Base-by-base conservation (phyloP, 1,284 basidiomycete species). In the Crucibulum parvulum region DNA sequence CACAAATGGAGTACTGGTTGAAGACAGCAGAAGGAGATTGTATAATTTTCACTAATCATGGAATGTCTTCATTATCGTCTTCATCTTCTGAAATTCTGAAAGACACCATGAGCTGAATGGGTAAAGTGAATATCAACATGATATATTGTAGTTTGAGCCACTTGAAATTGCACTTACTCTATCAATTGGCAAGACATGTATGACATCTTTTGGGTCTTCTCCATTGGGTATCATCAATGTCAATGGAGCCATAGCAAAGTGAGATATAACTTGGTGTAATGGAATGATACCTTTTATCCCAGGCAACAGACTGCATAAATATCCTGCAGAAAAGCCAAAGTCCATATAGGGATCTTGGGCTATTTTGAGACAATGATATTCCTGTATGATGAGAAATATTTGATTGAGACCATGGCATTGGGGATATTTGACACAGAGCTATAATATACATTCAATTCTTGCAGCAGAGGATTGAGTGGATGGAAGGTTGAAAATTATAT, bases 241-340 rank as follows among this genome's bases (percentile, higher is more conserved):
- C 6, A 16, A 56, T n/a, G 48, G 55, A 24, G 55, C 48, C 13
- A 36, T n/a, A 34, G 50, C 43, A n/a, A 24, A 51, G 55, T 37
- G 55, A 15, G 43, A 56, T 50, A 34, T 31, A 15, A 35, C 35
- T 37, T 13, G n/a, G n/a, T 18, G 10, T n/a, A 13, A 24, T 24
- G n/a, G n/a, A 36, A 45, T 31, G 11, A 7, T 16, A 11, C 13
- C 34, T 35, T 56, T 15, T 13, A 2, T 16, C 39, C 16, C 39
- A 43, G n/a, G n/a, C n/a, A n/a, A n/a, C n/a, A n/a, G n/a, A n/a
- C n/a, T n/a, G 34, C 55, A 56, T 24, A 56, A 45, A 50, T 54
- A 58, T 5, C 56, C 56, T 34, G 34, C 56, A 41, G 51, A 48
- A 9, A 53, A 39, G 7, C 51, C 56, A 43, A 39, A 58, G 15